Evolutionary conservation across 495 filamentous ascomycete genomes (phyloP), one percentile per base, ranked within the genome.

Genomic region (Tetracladium setigerum): DNA sequence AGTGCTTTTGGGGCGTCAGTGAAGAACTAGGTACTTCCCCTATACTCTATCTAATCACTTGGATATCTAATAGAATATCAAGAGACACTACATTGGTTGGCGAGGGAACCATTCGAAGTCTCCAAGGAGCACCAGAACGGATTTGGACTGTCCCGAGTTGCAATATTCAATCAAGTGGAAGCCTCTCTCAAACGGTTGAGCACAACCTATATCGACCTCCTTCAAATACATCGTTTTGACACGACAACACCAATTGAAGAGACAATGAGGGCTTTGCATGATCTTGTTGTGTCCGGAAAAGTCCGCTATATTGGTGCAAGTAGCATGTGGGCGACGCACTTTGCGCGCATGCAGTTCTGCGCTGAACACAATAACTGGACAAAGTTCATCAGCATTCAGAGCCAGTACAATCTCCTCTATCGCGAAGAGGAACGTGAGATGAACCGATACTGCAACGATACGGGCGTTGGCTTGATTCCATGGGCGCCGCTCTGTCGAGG

Each of bases 391-490:
- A 76, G 70, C 15, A 88, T 89, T 84, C 85, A 89, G 67, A 86
- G 85, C 60, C 70, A 76, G 37, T 80, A 88, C 53, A 88, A 84
- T 63, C 65, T 86, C 19, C 65, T 81, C 5, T 88, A 88, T 60
- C 69, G 84, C 7, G 84, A 89, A 64, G 85, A 89, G 54, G 85
- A 89, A 65, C 65, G 81, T 17, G 84, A 88, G 66, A 88, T 89
- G 84, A 81, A 72, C 54, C 68, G 72, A 4, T 79, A 85, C 71
- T 91, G 87, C 58, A 68, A 76, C 12, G 77, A 79, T 44, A 79
- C 82, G 0, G 85, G 85, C 2, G 81, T 91, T 13, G 84, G 53
- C 24, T 41, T 55, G 44, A 55, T 55, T 40, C 53, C 53, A 3
- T 58, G 53, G 50, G 54, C 46, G 15, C 79, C 79, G 0, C 67